These are phyloP conservation scores for Trametes hirsuta DNA, from an alignment of 1,284 basidiomycete species.

Conservation along the genomic window DNA sequence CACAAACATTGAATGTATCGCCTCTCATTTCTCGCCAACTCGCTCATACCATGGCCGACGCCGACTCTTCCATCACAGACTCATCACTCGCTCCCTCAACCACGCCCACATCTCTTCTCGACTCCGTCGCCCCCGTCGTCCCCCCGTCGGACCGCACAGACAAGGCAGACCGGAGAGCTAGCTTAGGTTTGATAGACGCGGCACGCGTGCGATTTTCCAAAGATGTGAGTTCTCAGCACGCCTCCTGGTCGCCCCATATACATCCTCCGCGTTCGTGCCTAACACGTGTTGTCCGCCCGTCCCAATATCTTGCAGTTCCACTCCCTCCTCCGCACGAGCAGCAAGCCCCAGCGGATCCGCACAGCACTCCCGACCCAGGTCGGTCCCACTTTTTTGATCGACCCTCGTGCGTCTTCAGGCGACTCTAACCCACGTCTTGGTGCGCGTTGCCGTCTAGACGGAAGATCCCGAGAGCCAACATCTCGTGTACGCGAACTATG, in stretches of 20 bases:
- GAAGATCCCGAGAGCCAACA: constrained; percentile 25
- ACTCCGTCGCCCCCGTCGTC: constrained; percentile 25
- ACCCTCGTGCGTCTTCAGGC: constrained; percentile 3
- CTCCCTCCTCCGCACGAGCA: constrained; percentile 37
- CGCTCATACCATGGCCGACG: constrained; percentile 24
- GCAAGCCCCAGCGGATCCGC: constrained; percentile 29
- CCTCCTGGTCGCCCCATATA: constrained; percentile 28
- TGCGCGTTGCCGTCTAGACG: constrained; percentile 24
- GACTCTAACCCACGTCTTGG: constrained; percentile 17
- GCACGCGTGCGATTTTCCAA: constrained; percentile 38
- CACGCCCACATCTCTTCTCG: constrained; percentile 28
- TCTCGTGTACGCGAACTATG: constrained; percentile 27
- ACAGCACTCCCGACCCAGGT: constrained; percentile 31
- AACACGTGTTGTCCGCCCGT: constrained; percentile 40
- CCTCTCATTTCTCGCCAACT: constrained; percentile 20
- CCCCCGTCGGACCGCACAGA: constrained; percentile 22
- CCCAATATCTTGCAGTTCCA: constrained; percentile 34
- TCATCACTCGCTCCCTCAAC: constrained; percentile 32
- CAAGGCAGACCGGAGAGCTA: constrained; percentile 28
- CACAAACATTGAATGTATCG: constrained; percentile 21
- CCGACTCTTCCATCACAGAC: constrained; percentile 29
- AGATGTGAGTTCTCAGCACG: constrained; percentile 35
- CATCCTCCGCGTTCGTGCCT: constrained; percentile 35
- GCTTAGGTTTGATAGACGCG: constrained; percentile 38
- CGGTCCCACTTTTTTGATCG: constrained; percentile 5